Conservation (phyloP, 2,329 filamentous ascomycete species). For the Fusarium gaditjirri region DNA sequence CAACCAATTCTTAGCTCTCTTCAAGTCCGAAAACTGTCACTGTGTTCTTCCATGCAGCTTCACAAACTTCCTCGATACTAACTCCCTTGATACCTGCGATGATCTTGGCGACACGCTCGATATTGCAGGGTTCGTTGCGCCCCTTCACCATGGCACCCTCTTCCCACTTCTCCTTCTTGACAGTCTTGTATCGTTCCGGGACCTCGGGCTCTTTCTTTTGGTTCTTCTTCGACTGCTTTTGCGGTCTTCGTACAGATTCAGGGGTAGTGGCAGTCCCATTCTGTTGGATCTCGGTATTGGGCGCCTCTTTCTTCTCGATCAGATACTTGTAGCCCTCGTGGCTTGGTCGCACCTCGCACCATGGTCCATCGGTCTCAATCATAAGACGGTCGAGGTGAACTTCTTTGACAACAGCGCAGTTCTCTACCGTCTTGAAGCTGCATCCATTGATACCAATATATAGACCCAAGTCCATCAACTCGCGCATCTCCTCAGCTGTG, state of each 20-base stretch:
- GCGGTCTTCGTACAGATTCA: conserved; percentile 42
- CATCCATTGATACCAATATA: conserved; percentile 97
- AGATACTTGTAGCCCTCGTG: conserved; percentile 85
- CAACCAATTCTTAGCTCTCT: conserved; percentile 41
- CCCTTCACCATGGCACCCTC: conserved; percentile 92
- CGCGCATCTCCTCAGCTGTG: conserved; percentile 82
- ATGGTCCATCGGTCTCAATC: conserved; percentile 97
- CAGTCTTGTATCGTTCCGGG: conserved; percentile 78
- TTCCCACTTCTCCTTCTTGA: conserved; percentile 97
- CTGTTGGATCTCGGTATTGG: conserved; percentile 33
- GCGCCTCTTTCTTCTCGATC: conserved; percentile 53
- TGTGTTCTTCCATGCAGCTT: conserved; percentile 87
- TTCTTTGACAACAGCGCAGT: conserved; percentile 83
- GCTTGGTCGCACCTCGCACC: conserved; percentile 92
- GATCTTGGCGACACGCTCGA: conserved; percentile 86
- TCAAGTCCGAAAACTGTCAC: conserved; percentile 80
- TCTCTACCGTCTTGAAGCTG: conserved; percentile 93
- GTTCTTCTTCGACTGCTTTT: conserved; percentile 59
- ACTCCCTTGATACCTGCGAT: conserved; percentile 88
- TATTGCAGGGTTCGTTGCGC: conserved; percentile 90
- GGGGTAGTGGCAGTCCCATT: conserved; percentile 37
- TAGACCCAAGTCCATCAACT: conserved; percentile 81
- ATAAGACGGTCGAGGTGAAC: conserved; percentile 85
- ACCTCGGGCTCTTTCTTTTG: conserved; percentile 73
- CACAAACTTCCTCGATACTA: conserved; percentile 81